These are phyloP conservation scores for Starmerella bacillaris DNA, from an alignment of 805 yeast species.

Conservation along the genomic window DNA sequence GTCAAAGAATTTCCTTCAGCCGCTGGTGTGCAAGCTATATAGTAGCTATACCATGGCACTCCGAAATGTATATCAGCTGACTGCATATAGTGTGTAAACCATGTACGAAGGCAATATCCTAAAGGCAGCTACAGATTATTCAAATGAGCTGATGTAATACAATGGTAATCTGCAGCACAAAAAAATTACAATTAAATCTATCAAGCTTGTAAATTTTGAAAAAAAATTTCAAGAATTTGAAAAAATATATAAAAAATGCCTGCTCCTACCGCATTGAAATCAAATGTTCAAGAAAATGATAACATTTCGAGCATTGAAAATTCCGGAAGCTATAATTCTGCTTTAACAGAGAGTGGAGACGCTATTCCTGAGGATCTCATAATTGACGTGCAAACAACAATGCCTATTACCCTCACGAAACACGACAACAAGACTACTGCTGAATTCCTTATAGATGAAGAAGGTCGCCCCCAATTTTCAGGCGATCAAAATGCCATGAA, in stretches of 20 bases:
- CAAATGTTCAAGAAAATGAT: constrained; percentile 19
- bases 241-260: constrained; percentile 18
- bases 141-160: too few relatives aligned
- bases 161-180: too few relatives aligned
- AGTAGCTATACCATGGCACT: too few relatives aligned
- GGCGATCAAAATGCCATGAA: constrained; percentile 48
- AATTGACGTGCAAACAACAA: constrained; percentile 29
- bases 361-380: constrained; percentile 27
- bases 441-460: constrained; percentile 49
- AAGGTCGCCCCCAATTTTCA: constrained; percentile 72
- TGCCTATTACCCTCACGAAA: constrained; percentile 13
- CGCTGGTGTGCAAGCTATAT: too few relatives aligned
- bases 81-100: too few relatives aligned
- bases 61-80: too few relatives aligned
- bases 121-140: too few relatives aligned
- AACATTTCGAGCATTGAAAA: constrained; percentile 23
- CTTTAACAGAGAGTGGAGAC: constrained; percentile 8
- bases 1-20: too few relatives aligned
- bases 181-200: too few relatives aligned
- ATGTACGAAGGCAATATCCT: too few relatives aligned
- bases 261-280: constrained; percentile 24
- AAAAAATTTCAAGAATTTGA: too few relatives aligned
- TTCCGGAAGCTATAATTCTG: constrained; percentile 10
- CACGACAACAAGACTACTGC: constrained; percentile 16
- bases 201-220: too few relatives aligned